Base-by-base conservation (phyloP, 2,329 filamentous ascomycete genomes). In the Drechmeria coniospora region DNA sequence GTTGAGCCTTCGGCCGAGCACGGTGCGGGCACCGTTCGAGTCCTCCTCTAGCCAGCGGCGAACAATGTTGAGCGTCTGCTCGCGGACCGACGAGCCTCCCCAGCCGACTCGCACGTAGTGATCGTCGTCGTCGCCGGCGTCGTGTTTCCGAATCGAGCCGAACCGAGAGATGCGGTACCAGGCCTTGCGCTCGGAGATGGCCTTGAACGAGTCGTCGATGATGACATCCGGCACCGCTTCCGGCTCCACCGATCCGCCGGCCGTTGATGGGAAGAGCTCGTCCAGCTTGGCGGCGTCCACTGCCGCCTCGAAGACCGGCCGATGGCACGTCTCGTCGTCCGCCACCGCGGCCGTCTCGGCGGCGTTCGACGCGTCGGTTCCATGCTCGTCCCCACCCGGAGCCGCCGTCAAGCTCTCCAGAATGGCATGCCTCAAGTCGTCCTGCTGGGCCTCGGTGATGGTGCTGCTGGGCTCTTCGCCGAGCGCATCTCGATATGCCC, bases 21-120 rank as follows among this genome's bases (percentile, higher is more conserved):
- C 45, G 6, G 49, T 44, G n/a, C 61, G 60, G 2, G 68, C 66
- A 2, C 63, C 55, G 16, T 69, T 65, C 0, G 67, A 66, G 37
- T 73, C 71, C 38, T 76, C 66, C 38, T 74, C 68, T 60, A 76
- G 72, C 74, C 74, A 79, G 15, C 68, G 59, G 15, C 65, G 59
- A 12, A 78, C 71, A 22, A 70, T 68, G 31, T 63, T 60, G 32
- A 72, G 57, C 1, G 63, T 68, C 7, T 69, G 61, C 9, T 50
- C 46, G 15, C 67, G 67, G 2, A 71, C 49, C 6, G 57, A 48
- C 0, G 71, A 75, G n/a, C 55, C 50, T 4, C 43, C 36, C 73
- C 74, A 79, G 3, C 55, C 52, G n/a, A 74, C 57, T 7, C 65
- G 60, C 12, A 64, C 54, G 42, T 77, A 78, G 36, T 62, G 65